Evolutionary conservation across 1,139 yeast genomes (phyloP).

Genomic region (Protomyces gravidus): DNA sequence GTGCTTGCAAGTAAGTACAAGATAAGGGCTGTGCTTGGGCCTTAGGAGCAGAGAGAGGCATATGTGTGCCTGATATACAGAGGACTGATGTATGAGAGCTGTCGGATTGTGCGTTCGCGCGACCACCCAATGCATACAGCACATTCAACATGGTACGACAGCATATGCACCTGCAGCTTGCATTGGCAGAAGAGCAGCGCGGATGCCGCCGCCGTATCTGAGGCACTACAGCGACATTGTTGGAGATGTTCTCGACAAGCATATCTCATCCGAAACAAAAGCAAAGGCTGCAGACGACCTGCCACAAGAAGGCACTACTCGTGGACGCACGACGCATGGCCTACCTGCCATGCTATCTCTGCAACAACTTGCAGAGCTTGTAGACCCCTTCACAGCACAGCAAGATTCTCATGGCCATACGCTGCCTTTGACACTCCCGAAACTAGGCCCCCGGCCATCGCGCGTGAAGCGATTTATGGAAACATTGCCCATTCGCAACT

Average conservation of each 20-base stretch:
- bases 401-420: not conserved
- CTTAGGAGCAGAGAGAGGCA: too few relatives aligned
- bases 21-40: too few relatives aligned
- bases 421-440: not conserved
- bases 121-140: not conserved
- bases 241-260: not conserved
- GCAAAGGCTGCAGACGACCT: not conserved
- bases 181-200: not conserved
- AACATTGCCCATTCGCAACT: slow-evolving; percentile 13
- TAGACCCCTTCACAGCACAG: not conserved
- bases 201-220: not conserved
- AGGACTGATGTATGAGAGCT: slow-evolving; percentile 1
- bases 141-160: not conserved
- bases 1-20: too few relatives aligned
- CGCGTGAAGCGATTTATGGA: slow-evolving; percentile 10
- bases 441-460: slow-evolving; percentile 3
- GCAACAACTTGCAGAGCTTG: not conserved
- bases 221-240: not conserved
- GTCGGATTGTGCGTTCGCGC: not conserved
- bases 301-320: not conserved
- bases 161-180: not conserved
- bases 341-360: not conserved
- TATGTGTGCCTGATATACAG: too few relatives aligned
- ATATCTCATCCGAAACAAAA: not conserved
- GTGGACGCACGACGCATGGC: not conserved